phyloP scores from a whole-genome alignment of 2,329 filamentous ascomycete genomes.

The Tolypocladium nubicola region DNA sequence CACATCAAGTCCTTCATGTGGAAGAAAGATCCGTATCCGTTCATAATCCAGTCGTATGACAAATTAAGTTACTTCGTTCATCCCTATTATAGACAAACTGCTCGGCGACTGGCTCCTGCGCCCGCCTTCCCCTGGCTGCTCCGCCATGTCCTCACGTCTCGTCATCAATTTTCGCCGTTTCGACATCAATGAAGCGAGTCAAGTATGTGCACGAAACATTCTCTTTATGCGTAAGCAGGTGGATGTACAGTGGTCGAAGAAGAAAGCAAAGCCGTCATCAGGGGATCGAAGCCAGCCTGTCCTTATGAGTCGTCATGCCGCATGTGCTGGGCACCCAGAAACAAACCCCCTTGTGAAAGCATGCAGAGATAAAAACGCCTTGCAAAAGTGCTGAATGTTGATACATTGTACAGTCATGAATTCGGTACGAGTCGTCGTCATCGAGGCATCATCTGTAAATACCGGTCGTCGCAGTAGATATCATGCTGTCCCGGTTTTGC shows the following conservation, averaged over 20 bases:
- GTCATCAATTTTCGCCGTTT: too few relatives aligned
- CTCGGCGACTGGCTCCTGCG: background rate
- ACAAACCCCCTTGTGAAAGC: background rate
- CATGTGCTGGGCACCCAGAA: background rate
- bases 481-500: constrained; percentile 30
- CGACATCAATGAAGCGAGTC: background rate
- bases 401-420: constrained; percentile 14
- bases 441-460: constrained; percentile 32
- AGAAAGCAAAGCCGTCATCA: background rate
- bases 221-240: background rate
- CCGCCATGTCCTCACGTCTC: background rate
- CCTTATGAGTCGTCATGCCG: constrained; percentile 14
- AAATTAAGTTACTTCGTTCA: background rate
- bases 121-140: background rate
- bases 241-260: background rate
- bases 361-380: background rate
- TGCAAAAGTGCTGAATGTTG: background rate
- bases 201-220: background rate
- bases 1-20: background rate
- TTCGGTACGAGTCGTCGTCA: constrained; percentile 14
- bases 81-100: background rate
- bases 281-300: constrained; percentile 3
- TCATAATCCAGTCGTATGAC: background rate
- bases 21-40: background rate
- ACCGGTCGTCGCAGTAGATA: constrained; percentile 20